Base-by-base conservation (phyloP, 805 yeast species). In the Suhomyces prunicola region DNA sequence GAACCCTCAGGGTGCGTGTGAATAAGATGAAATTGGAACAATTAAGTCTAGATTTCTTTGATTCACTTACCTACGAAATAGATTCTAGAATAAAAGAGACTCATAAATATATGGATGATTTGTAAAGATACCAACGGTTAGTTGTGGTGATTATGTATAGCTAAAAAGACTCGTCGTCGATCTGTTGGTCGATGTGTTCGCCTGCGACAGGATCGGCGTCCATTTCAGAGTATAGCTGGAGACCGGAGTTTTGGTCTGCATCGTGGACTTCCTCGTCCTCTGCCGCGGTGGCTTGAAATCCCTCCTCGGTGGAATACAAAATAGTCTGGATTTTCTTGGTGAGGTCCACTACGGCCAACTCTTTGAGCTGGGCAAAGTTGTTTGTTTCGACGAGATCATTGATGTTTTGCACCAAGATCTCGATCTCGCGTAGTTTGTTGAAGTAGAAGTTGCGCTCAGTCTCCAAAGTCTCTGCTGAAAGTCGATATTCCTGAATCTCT, bases 381-480 rank as follows among this genome's bases (percentile, higher is more conserved):
- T 55, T 56, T 48, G 41, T 27, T 22, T 56, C 55, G 36, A 45
- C 57, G 35, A 60, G 53, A n/a, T 66, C 68, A 51, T 65, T 66
- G 41, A 73, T 63, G 23, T 85, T 80, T 62, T 87, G 90, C 24
- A 87, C 81, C 46, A 92, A 71, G 26, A 90, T 83, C 69, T 94
- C 99, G 52, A 94, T 88, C 54, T 89, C 96, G 57, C 97, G 80
- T 50, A 94, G 74, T 70, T 93, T 94, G 63, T 87, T 85, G 71
- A 89, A 93, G 68, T 94, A 94, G 63, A 93, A 90, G 67, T 89
- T 88, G 57, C 98, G 82, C 67, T 94, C 97, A 1, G 88, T 81
- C 62, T 86, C 89, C 48, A 90, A 72, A 12, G 85, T 82, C 47
- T 85, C 88, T 19, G 86, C 80, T 12, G 86, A 82, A 22, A 80